Conservation (phyloP, 768 basidiomycete species). For the Xerocomellus chrysenteron region DNA sequence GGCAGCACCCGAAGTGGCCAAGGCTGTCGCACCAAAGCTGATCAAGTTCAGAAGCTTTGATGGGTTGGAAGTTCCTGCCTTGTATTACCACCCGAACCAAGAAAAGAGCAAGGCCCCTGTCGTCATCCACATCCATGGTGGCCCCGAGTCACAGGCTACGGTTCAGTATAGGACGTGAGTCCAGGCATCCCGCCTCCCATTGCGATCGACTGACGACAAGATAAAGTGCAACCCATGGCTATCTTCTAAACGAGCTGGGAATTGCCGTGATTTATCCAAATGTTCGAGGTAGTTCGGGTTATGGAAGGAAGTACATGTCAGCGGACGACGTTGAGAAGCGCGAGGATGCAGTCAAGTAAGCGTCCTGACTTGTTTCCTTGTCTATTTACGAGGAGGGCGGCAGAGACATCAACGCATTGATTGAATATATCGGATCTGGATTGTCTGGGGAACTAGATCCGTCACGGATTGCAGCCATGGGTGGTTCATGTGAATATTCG, state of each 20-base stretch:
- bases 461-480: slow-evolving; percentile 41
- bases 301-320: slow-evolving; percentile 40
- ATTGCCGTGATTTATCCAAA: slow-evolving; percentile 44
- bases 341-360: slow-evolving; percentile 43
- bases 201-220: slow-evolving; percentile 2
- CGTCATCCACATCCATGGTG: slow-evolving; percentile 41
- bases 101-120: slow-evolving; percentile 31
- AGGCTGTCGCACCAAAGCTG: slow-evolving; percentile 32
- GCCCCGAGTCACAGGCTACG: slow-evolving; percentile 38
- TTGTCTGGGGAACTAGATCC: slow-evolving; percentile 36
- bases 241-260: slow-evolving; percentile 42
- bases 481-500: slow-evolving; percentile 37
- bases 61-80: slow-evolving; percentile 39
- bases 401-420: slow-evolving; percentile 39
- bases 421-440: slow-evolving; percentile 35
- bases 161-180: slow-evolving; percentile 34
- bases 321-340: slow-evolving; percentile 42
- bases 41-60: slow-evolving; percentile 43
- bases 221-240: slow-evolving; percentile 36
- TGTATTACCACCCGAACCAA: slow-evolving; percentile 41
- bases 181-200: not conserved
- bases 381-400: not conserved
- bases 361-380: not conserved
- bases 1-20: slow-evolving; percentile 24
- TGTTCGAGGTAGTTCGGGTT: slow-evolving; percentile 43